phyloP scores from a whole-genome alignment of 1,139 yeast species.

The Debaryomycetaceae sp. region DNA sequence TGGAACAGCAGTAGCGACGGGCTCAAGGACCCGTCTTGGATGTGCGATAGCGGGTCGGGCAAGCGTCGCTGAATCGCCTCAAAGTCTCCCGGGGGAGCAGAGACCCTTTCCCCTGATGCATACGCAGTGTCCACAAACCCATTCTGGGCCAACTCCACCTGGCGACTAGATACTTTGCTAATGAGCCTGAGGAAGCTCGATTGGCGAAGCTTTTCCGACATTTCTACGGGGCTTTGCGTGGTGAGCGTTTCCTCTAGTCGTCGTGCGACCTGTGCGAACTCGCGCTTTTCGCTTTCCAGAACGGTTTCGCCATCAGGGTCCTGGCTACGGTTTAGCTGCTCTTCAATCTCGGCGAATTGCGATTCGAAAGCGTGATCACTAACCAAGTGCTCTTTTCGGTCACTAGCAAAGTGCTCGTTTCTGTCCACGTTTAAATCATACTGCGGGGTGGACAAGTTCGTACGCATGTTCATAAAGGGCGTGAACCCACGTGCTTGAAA shows the following conservation, averaged over 20 bases:
- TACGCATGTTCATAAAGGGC: constrained; percentile 8
- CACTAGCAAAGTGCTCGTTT: constrained; percentile 14
- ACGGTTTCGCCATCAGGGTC: too few relatives aligned
- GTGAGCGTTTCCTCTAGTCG: constrained; percentile 26
- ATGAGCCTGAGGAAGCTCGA: constrained; percentile 32
- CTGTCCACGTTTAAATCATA: constrained; percentile 13
- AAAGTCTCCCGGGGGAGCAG: too few relatives aligned
- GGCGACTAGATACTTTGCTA: constrained; percentile 25
- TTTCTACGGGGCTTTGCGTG: constrained; percentile 11
- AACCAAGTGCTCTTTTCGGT: constrained; percentile 2
- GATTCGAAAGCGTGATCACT: too few relatives aligned
- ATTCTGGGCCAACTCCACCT: constrained; percentile 32
- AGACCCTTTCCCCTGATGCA: background rate
- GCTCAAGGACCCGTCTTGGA: constrained; percentile 28
- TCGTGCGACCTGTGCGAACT: constrained; percentile 32
- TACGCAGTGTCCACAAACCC: constrained; percentile 20
- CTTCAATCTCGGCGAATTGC: constrained; percentile 27
- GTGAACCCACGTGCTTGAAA: too few relatives aligned
- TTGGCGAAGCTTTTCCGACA: constrained; percentile 24
- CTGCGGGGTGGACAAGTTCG: constrained; percentile 9
- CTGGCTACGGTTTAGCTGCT: constrained; percentile 20
- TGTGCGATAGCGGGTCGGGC: constrained; percentile 38
- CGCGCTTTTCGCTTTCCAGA: constrained; percentile 17
- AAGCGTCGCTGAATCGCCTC: too few relatives aligned
- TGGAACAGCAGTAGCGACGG: constrained; percentile 18